A percentile compares a stretch with the other conserved stretches of the same genome.
phyloP scores from a whole-genome alignment of 192 early-diverging fungal species.

The Coemansia sp. region DNA sequence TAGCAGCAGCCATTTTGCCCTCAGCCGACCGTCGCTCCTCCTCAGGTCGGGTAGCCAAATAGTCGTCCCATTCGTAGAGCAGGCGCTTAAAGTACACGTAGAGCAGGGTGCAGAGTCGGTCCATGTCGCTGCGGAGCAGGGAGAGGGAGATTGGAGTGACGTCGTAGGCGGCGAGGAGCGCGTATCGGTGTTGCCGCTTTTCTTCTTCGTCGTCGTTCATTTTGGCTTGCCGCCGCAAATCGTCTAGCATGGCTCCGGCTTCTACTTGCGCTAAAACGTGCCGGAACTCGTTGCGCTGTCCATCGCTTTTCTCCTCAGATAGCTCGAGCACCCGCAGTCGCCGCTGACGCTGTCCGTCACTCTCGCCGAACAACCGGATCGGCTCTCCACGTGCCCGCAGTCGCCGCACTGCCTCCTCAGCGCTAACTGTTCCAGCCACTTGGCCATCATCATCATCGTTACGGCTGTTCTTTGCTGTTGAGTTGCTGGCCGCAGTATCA shows the following conservation, averaged over 20 bases:
- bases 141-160: slow-evolving; percentile 70
- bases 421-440: slow-evolving; percentile 50
- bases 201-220: slow-evolving; percentile 47
- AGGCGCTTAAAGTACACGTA: slow-evolving; percentile 84
- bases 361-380: slow-evolving; percentile 91
- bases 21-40: slow-evolving; percentile 76
- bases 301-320: slow-evolving; percentile 77
- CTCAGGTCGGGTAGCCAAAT: slow-evolving; percentile 73
- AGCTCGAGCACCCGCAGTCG: slow-evolving; percentile 82
- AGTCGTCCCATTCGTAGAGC: slow-evolving; percentile 84
- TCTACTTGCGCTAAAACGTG: slow-evolving; percentile 82
- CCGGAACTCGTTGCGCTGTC: slow-evolving; percentile 93
- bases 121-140: slow-evolving; percentile 76
- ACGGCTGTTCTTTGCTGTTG: background rate
- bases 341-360: slow-evolving; percentile 71
- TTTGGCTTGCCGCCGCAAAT: slow-evolving; percentile 63
- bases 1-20: slow-evolving; percentile 81
- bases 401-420: slow-evolving; percentile 78
- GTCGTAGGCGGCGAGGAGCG: slow-evolving; percentile 58
- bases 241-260: slow-evolving; percentile 73
- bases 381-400: slow-evolving; percentile 86
- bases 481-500: background rate
- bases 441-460: slow-evolving; percentile 13
- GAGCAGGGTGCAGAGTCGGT: slow-evolving; percentile 71
- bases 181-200: slow-evolving; percentile 48